A percentile compares a stretch with the other conserved stretches of the same genome.
Evolutionary conservation across 2,329 filamentous ascomycete genomes (phyloP).

Genomic region (Apiospora rasikravindrae): DNA sequence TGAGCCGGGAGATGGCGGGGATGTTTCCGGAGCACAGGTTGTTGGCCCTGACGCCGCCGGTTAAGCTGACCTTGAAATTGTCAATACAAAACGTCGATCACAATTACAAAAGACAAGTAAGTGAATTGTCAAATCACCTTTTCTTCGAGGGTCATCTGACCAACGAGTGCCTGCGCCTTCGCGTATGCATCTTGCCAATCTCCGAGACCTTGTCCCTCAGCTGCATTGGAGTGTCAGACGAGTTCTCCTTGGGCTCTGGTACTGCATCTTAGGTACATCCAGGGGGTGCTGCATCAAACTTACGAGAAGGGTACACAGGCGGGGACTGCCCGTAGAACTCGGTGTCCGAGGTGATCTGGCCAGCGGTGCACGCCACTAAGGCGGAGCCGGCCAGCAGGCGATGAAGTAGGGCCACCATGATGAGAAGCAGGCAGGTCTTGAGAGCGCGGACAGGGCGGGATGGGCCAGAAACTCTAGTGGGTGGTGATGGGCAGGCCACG

Average conservation of each 20-base stretch:
- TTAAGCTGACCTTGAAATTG: slow-evolving; percentile 40
- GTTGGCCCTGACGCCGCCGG: slow-evolving; percentile 36
- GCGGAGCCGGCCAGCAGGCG: background rate
- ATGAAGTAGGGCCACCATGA: slow-evolving; percentile 14
- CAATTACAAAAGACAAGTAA: background rate
- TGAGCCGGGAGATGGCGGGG: slow-evolving; percentile 42
- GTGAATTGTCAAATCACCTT: slow-evolving; percentile 31
- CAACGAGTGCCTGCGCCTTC: slow-evolving; percentile 41
- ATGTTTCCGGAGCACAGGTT: slow-evolving; percentile 49
- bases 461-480: background rate
- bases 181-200: slow-evolving; percentile 44
- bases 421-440: background rate
- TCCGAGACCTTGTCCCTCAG: slow-evolving; percentile 37
- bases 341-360: slow-evolving; percentile 44
- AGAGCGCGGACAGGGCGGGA: background rate
- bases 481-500: background rate
- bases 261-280: background rate
- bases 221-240: slow-evolving; percentile 27
- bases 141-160: slow-evolving; percentile 46
- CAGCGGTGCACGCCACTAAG: background rate
- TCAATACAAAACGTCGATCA: background rate
- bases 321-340: slow-evolving; percentile 58
- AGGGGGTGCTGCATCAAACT: slow-evolving; percentile 34
- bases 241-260: slow-evolving; percentile 15
- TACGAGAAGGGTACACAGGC: slow-evolving; percentile 57